phyloP scores from a whole-genome alignment of 306 rosid genomes.

The Lathyrus tuberosus region DNA sequence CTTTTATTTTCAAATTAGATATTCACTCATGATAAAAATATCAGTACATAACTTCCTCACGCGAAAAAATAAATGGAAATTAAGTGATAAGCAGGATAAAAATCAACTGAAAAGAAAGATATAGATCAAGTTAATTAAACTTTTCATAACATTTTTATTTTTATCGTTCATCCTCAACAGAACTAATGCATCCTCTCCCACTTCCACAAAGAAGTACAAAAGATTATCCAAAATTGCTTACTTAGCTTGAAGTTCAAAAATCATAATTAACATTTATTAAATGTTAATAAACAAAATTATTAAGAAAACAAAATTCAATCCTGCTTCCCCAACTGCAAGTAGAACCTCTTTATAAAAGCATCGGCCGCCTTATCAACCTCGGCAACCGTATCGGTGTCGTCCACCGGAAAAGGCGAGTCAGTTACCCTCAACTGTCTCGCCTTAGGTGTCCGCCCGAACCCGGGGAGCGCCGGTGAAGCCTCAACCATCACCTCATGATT shows the following conservation, averaged over 20 bases:
- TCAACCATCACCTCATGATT: constrained; percentile 8
- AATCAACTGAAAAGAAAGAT: no score
- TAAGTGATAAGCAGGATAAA: no score
- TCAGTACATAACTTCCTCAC: no score
- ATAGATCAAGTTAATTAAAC: no score
- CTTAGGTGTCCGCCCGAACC: constrained; percentile 56
- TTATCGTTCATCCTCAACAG: constrained; percentile 17
- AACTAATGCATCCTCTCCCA: constrained; percentile 21
- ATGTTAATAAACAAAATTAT: neutral
- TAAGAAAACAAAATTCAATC: constrained; percentile 2
- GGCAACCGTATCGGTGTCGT: constrained; percentile 39
- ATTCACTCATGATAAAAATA: no score
- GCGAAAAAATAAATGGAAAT: no score
- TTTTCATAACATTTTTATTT: no score
- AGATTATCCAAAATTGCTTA: constrained; percentile 32
- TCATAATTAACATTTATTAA: neutral
- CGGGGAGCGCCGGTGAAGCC: constrained; percentile 62
- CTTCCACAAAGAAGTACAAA: neutral
- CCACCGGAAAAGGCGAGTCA: constrained; percentile 84
- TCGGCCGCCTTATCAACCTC: constrained; percentile 83
- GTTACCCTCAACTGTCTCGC: constrained; percentile 83
- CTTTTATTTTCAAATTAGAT: no score
- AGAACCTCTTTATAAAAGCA: constrained; percentile 77
- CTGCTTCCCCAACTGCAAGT: constrained; percentile 63
- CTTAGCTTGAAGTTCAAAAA: neutral